phyloP scores from a whole-genome alignment of 306 rosid genomes.

The Spatholobus suberectus region DNA sequence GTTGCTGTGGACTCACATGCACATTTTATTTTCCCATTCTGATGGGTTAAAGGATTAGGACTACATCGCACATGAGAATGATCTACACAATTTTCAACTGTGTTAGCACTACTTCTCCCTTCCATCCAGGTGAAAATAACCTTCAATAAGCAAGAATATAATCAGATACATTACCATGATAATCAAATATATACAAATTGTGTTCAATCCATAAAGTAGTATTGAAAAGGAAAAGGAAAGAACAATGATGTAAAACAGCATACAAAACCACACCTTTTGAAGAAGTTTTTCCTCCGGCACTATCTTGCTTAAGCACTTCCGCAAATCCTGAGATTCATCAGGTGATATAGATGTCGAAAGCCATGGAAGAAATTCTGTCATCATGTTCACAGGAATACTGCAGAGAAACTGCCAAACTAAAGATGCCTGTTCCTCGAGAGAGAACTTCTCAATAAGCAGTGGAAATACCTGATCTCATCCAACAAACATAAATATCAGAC shows the following conservation, averaged over 20 bases:
- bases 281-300: slow-evolving; percentile 98
- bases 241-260: slow-evolving; percentile 23
- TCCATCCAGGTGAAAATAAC: slow-evolving; percentile 98
- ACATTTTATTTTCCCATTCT: slow-evolving; percentile 56
- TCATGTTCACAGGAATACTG: slow-evolving; percentile 97
- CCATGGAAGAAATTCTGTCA: slow-evolving; percentile 98
- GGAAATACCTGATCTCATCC: slow-evolving; percentile 84
- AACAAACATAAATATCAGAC: slow-evolving; percentile 27
- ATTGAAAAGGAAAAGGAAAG: slow-evolving; percentile 32
- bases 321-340: slow-evolving; percentile 81
- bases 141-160: slow-evolving; percentile 58
- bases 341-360: slow-evolving; percentile 82
- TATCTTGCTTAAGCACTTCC: slow-evolving; percentile 74
- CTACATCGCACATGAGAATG: slow-evolving; percentile 60
- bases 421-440: slow-evolving; percentile 89
- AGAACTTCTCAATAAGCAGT: slow-evolving; percentile 89
- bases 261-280: slow-evolving; percentile 70
- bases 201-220: slow-evolving; percentile 6
- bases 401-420: slow-evolving; percentile 98
- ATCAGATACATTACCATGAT: slow-evolving; percentile 35
- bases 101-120: slow-evolving; percentile 55
- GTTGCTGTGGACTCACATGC: slow-evolving; percentile 67
- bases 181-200: slow-evolving; percentile 30
- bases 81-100: slow-evolving; percentile 53
- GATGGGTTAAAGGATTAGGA: slow-evolving; percentile 55